Evolutionary conservation across 345 rosid genomes (phyloP).

Genomic region (Arabidopsis thaliana): TAIR10.1 NC_003070.9:11966501-11967000

Average conservation of each 20-base stretch:
- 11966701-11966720: slow-evolving; percentile 31
- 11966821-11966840: background rate
- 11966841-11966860: slow-evolving; percentile 2
- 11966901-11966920: slow-evolving; percentile 1
- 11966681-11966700: background rate
- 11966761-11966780: slow-evolving; percentile 62
- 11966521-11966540: background rate
- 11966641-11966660: background rate
- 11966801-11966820: background rate
- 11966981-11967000: background rate
- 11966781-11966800: slow-evolving; percentile 40
- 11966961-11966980: slow-evolving; percentile 12
- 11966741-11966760: slow-evolving; percentile 57
- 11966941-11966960: background rate
- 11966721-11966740: slow-evolving; percentile 71
- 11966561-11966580: slow-evolving; percentile 14
- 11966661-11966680: background rate
- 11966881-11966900: background rate
- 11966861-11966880: background rate
- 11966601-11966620: slow-evolving; percentile 26
- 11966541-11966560: slow-evolving; percentile 41
- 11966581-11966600: slow-evolving; percentile 34
- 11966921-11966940: background rate
- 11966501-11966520: background rate
- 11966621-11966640: background rate